Evolutionary conservation across 352 stramenopile species (phyloP), one percentile per base, ranked within the genome.

Genomic region (Phytophthora foliorum): DNA sequence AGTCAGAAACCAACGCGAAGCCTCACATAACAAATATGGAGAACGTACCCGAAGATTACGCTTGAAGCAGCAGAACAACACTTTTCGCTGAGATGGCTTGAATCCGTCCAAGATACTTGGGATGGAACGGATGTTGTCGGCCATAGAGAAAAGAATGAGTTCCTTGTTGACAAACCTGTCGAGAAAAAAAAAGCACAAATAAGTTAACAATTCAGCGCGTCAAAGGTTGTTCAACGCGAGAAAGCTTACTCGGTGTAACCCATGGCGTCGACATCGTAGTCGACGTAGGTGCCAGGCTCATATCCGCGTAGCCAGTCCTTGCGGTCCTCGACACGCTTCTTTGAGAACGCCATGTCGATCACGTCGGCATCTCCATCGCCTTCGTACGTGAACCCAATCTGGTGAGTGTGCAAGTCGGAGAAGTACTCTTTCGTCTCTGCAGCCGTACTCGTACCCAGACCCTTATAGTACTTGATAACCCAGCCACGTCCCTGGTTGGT

Each of bases 381-480:
- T 48, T 95, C 86, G 84, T 98, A 99, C 34, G 78, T 78, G 62
- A 99, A 99, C 8, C 88, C 90, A 49, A 98, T 97, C 58, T 98
- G 85, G 62, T 99, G 97, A 13, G 90, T 92, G 53, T 91, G 75
- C 50, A 99, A 86, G 54, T 98, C 92, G 11, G 91, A 91, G 58
- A 99, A 99, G 74, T 99, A 99, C 59, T 98, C 95, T 69, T 98
- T 99, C 6, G 97, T 97, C 74, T 99, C 98, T 21, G 93, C 78
- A 22, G 94, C 75, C 14, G 96, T 99, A 81, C 93, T 99, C n/a
- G 98, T 99, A 87, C 98, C 98, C 22, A 99, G 88, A 97, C 98
- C 98, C 90, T 99, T 99, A 84, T 99, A 99, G 80, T 99, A 99
- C 90, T 99, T 99, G 61, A 99, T 97, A 31, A 90, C 90, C 91